Conservation (phyloP, 331 rosid genomes). For the Malus hybrid region DNA sequence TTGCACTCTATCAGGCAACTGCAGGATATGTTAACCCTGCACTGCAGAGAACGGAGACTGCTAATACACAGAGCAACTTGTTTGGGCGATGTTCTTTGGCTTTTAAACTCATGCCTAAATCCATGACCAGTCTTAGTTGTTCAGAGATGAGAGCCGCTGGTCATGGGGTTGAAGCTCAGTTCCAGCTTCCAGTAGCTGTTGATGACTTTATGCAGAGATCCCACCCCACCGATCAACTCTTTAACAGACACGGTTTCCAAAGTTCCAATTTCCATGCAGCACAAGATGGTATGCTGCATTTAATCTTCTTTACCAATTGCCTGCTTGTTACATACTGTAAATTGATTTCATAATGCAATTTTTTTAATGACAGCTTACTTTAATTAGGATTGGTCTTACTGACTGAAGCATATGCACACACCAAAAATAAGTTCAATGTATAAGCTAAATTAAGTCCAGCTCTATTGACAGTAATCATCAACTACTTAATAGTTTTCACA, state of each 20-base stretch:
- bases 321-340: no score
- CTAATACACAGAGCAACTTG: constrained; percentile 60
- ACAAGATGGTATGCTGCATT: constrained; percentile 70
- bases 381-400: background rate
- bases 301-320: background rate
- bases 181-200: constrained; percentile 82
- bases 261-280: constrained; percentile 66
- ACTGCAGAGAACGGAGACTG: constrained; percentile 58
- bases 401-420: background rate
- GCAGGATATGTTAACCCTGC: constrained; percentile 92
- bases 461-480: background rate
- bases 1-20: constrained; percentile 86
- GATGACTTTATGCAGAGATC: constrained; percentile 98
- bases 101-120: constrained; percentile 85
- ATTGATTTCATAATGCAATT: no score
- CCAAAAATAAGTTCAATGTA: background rate
- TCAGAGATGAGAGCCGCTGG: constrained; percentile 98
- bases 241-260: constrained; percentile 56
- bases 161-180: constrained; percentile 87
- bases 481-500: background rate
- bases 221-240: constrained; percentile 65
- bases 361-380: background rate
- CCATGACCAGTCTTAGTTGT: constrained; percentile 83
- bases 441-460: background rate
- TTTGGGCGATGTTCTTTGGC: constrained; percentile 76